Conservation (phyloP, 2,329 filamentous ascomycete genomes). For the Cladosporium colombiae region DNA sequence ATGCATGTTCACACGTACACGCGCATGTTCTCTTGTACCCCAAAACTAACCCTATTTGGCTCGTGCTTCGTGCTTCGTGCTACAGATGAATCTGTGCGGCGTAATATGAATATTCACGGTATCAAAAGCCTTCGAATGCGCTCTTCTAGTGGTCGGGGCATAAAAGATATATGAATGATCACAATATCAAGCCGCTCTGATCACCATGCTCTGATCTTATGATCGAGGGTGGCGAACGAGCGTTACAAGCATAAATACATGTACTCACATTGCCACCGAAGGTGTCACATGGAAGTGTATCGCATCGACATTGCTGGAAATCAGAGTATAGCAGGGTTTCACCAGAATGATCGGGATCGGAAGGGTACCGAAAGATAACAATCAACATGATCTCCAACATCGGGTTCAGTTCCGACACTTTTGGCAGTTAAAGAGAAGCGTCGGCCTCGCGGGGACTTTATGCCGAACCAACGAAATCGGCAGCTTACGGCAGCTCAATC, state of each 20-base stretch:
- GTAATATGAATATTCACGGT: too few relatives aligned
- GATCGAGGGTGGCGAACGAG: too few relatives aligned
- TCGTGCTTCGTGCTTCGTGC: neutral
- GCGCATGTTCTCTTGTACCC: neutral
- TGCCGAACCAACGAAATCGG: neutral
- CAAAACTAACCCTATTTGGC: neutral
- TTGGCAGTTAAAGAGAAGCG: neutral
- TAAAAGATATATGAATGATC: too few relatives aligned
- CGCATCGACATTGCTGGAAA: neutral
- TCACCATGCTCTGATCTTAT: too few relatives aligned
- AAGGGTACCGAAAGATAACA: neutral
- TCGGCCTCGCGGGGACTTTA: neutral
- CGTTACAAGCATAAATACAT: too few relatives aligned
- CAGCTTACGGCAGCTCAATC: neutral
- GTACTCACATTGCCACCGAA: too few relatives aligned
- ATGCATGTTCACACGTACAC: neutral
- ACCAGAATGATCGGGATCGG: neutral
- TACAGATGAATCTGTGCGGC: too few relatives aligned
- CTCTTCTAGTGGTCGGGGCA: too few relatives aligned
- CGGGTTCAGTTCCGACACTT: neutral
- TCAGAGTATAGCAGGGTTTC: neutral
- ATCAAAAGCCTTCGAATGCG: too few relatives aligned
- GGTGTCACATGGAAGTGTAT: neutral
- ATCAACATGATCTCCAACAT: neutral
- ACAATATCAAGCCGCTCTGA: too few relatives aligned